phyloP scores from a whole-genome alignment of 2,329 filamentous ascomycete species.

The Alternaria alternata region DNA sequence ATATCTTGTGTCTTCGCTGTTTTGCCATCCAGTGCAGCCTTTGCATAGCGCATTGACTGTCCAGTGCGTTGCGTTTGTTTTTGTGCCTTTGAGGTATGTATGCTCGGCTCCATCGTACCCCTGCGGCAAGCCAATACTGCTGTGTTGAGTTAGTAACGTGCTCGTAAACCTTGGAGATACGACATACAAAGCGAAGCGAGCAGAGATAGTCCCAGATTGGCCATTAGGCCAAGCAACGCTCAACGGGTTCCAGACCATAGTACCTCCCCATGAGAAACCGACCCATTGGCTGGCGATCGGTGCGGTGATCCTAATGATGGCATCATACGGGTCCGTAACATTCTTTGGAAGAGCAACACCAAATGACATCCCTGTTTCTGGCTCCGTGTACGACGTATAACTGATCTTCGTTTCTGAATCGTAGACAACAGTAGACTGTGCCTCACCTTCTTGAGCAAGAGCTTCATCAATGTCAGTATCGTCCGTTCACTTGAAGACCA shows the following conservation, averaged over 20 bases:
- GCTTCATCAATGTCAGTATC: conserved; percentile 27
- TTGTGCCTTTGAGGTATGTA: conserved; percentile 39
- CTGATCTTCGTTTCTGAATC: conserved; percentile 43
- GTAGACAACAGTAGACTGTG: conserved; percentile 39
- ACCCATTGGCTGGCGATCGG: conserved; percentile 38
- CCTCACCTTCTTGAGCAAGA: conserved; percentile 42
- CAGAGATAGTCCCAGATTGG: conserved; percentile 36
- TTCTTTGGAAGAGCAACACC: conserved; percentile 43
- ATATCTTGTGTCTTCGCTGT: conserved; percentile 38
- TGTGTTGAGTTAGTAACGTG: conserved; percentile 28
- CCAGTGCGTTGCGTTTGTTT: conserved; percentile 44
- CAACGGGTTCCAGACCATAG: conserved; percentile 47
- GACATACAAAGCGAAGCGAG: conserved; percentile 45
- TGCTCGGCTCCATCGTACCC: conserved; percentile 41
- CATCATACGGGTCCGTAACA: conserved; percentile 42
- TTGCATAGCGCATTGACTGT: conserved; percentile 41
- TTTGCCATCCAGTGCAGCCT: conserved; percentile 43
- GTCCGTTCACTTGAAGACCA: neutral
- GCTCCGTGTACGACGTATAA: conserved; percentile 41
- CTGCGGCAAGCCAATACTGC: conserved; percentile 36
- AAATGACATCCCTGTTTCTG: conserved; percentile 40
- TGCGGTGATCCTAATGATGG: conserved; percentile 40
- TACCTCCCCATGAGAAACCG: conserved; percentile 44
- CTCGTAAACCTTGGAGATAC: neutral
- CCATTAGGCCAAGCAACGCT: conserved; percentile 44